Conservation (phyloP, 2,329 filamentous ascomycete genomes). For the Coniochaeta sp. region DNA sequence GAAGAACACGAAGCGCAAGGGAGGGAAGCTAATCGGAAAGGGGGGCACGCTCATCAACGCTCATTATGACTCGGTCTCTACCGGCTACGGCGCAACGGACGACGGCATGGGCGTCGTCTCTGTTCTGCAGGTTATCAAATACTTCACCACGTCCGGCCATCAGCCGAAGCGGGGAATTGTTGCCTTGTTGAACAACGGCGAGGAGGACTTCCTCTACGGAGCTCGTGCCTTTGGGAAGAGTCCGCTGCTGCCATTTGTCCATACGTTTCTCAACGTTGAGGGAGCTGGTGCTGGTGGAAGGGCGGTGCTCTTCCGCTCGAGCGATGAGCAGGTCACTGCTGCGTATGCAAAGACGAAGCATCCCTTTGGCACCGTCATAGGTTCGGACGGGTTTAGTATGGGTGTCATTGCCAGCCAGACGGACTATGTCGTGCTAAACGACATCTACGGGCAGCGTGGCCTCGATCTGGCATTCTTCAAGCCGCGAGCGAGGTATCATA, state of each 20-base stretch:
- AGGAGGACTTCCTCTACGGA: conserved; percentile 88
- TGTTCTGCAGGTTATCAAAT: conserved; percentile 75
- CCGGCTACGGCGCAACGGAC: conserved; percentile 88
- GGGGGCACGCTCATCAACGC: conserved; percentile 89
- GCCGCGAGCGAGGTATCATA: conserved; percentile 84
- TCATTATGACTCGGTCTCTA: conserved; percentile 88
- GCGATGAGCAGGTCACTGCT: conserved; percentile 77
- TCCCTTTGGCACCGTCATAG: conserved; percentile 79
- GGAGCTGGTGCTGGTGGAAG: conserved; percentile 88
- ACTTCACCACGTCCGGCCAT: conserved; percentile 68
- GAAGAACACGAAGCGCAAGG: conserved; percentile 31
- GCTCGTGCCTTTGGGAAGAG: conserved; percentile 79
- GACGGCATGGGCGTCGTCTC: conserved; percentile 88
- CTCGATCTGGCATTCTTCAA: conserved; percentile 89
- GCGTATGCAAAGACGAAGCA: conserved; percentile 66
- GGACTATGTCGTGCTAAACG: conserved; percentile 79
- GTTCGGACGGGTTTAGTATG: conserved; percentile 74
- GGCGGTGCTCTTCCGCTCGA: conserved; percentile 79
- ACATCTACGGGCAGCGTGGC: conserved; percentile 72
- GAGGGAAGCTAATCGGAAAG: conserved; percentile 45
- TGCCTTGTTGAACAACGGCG: conserved; percentile 86
- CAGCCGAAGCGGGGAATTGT: conserved; percentile 76
- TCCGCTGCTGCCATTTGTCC: conserved; percentile 70
- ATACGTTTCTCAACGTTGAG: conserved; percentile 91
- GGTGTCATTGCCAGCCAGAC: conserved; percentile 79